Conservation (phyloP, 768 basidiomycete genomes). For the Tulasnella sp. region DNA sequence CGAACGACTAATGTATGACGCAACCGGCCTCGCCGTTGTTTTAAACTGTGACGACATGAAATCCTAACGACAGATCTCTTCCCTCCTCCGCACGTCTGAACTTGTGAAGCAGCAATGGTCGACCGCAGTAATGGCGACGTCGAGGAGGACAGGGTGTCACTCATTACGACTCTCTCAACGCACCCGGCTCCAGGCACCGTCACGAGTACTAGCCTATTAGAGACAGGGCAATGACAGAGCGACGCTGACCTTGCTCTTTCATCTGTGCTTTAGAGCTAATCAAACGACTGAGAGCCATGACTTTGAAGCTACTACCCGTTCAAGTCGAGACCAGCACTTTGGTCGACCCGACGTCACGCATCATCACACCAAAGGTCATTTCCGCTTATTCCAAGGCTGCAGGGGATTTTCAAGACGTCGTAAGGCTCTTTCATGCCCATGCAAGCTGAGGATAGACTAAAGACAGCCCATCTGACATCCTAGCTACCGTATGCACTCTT, state of each 20-base stretch:
- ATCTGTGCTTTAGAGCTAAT: conserved; percentile 63
- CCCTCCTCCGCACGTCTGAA: background rate
- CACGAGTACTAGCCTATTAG: conserved; percentile 43
- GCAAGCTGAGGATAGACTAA: background rate
- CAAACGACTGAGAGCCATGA: conserved; percentile 75
- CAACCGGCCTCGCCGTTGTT: conserved; percentile 3
- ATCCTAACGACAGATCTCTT: background rate
- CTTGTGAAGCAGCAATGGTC: background rate
- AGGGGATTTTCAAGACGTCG: conserved; percentile 86
- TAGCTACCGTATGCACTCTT: conserved; percentile 81
- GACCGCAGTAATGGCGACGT: conserved; percentile 1
- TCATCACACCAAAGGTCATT: conserved; percentile 78
- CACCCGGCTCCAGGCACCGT: conserved; percentile 71
- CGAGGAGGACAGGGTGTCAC: conserved; percentile 50
- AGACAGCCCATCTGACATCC: background rate
- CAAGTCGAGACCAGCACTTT: conserved; percentile 71
- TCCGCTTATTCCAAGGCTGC: conserved; percentile 75
- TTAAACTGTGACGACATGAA: conserved; percentile 13
- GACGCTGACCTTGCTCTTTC: background rate
- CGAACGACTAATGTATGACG: no score
- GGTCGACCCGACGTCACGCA: conserved; percentile 74
- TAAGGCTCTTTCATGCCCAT: conserved; percentile 45
- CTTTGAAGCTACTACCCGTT: conserved; percentile 73
- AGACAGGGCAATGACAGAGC: conserved; percentile 3
- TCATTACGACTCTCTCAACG: conserved; percentile 53